phyloP scores from a whole-genome alignment of 2,329 filamentous ascomycete genomes.

The Orbilia blumenaviensis region DNA sequence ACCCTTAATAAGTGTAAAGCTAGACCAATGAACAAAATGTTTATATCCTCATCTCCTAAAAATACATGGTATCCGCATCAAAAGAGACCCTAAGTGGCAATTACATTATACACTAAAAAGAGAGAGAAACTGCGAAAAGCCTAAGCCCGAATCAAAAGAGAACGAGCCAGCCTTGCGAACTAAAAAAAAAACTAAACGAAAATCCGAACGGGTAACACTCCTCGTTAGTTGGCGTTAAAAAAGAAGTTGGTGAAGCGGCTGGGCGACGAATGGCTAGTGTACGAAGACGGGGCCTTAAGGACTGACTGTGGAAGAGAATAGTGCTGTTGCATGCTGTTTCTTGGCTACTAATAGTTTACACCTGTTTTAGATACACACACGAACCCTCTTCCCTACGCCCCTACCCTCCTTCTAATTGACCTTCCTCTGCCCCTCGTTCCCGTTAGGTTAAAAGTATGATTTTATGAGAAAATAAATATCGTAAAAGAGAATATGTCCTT shows the following conservation, averaged over 20 bases:
- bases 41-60: constrained; percentile 39
- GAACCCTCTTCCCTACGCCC: not conserved
- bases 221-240: constrained; percentile 14
- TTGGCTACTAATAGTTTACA: constrained; percentile 48
- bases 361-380: constrained; percentile 32
- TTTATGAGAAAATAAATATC: constrained; percentile 50
- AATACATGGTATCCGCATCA: constrained; percentile 49
- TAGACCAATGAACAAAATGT: not conserved
- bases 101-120: constrained; percentile 40
- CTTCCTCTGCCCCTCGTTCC: constrained; percentile 21
- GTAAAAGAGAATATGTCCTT: constrained; percentile 51
- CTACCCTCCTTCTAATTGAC: not conserved
- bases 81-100: constrained; percentile 5
- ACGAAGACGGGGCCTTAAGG: no score
- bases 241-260: constrained; percentile 10
- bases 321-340: constrained; percentile 23
- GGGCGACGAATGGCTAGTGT: not conserved
- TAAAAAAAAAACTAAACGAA: constrained; percentile 1
- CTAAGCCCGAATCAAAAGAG: not conserved
- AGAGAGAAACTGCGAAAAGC: not conserved
- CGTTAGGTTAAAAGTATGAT: constrained; percentile 36
- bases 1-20: not conserved
- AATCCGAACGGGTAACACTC: constrained; percentile 25
- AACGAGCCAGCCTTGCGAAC: constrained; percentile 4
- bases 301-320: constrained; percentile 23